Evolutionary conservation across 2,329 filamentous ascomycete species (phyloP), one percentile per base, ranked within the genome.

Genomic region (Botrytis medusae): DNA sequence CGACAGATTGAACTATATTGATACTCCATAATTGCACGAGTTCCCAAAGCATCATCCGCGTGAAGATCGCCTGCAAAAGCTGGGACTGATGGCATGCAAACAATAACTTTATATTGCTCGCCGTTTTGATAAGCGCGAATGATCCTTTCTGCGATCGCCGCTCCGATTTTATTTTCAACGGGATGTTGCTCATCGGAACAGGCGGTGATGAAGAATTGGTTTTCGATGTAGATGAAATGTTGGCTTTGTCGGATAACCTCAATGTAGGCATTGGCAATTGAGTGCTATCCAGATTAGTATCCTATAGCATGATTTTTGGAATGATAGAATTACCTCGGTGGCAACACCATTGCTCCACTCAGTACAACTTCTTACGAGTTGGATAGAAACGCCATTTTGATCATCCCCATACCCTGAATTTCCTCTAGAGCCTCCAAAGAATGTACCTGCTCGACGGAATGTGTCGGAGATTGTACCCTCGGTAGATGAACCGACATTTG

Each of bases 131-230:
- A 87, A 29, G 93, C 93, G 48, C 91, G 89, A 32, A 93, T 79
- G 76, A 95, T 92, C 51, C 93, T 89, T 76, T 94, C 90, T 10
- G 94, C 93, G 69, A 97, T 92, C 42, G 92, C 92, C 9, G 89
- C 89, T 63, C 93, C 93, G 74, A 97, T 91, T 81, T 91, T 90
- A 83, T 97, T 96, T 78, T 86, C 87, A 63, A 97, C 89, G 0
- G 93, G 92, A 75, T 87, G 86, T 80, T 94, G 92, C 73, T 89
- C 84, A 71, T 92, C 86, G 65, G 85, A 86, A 1, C 92, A 95
- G 4, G 93, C 92, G 0, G 93, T 96, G 82, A 96, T 96, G 85
- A 96, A 96, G 84, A 96, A 96, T 85, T 93, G 78, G 79, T 95
- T 94, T 81, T 95, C 92, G 51, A 95, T 94, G 81, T 94, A 95